Evolutionary conservation across 306 rosid genomes (phyloP), one percentile per base, ranked within the genome.

Genomic region (Alnus rubra): DNA sequence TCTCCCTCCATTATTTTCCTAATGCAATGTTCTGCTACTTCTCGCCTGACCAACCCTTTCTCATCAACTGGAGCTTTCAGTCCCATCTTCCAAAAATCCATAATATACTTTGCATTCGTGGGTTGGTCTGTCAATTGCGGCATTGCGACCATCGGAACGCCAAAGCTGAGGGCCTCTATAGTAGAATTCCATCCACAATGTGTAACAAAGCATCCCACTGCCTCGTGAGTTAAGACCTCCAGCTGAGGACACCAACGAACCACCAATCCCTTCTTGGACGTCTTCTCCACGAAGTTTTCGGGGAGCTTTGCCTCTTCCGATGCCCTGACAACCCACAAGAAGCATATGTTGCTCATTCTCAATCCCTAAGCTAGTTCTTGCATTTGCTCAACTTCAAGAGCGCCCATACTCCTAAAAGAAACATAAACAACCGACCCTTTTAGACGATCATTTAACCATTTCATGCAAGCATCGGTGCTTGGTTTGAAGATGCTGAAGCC

Each of bases 361-460:
- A 31, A 62, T 10, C 44, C 69, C 69, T 45, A 63, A 63, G 45
- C 19, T 63, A 63, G 18, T 63, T 63, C 69, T 31, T 63, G 8
- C 69, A 2, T 31, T 33, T 63, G 69, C 69, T 63, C 45, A 5
- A 5, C 69, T 11, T 31, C 8, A 11, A 63, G 69, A 31, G 8
- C 4, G 4, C 9, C 44, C 44, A 63, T 30, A 63, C 69, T 63
- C 10, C 19, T 45, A 3, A 33, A 63, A 31, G 69, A 63, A 30
- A 63, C 69, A 31, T 63, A 63, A 4, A 63, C 10, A 63, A 63
- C 69, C 9, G 19, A 63, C 19, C 45, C 45, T 63, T 13, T 63
- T 63, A 45, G 19, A 63, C 39, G 69, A 63, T 63, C 3, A 12
- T 82, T 76, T 54, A 89, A 80, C 92, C 97, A 92, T 19, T 31